Conservation (phyloP, 441 rosid genomes). For the Erodium chrysanthum region DNA sequence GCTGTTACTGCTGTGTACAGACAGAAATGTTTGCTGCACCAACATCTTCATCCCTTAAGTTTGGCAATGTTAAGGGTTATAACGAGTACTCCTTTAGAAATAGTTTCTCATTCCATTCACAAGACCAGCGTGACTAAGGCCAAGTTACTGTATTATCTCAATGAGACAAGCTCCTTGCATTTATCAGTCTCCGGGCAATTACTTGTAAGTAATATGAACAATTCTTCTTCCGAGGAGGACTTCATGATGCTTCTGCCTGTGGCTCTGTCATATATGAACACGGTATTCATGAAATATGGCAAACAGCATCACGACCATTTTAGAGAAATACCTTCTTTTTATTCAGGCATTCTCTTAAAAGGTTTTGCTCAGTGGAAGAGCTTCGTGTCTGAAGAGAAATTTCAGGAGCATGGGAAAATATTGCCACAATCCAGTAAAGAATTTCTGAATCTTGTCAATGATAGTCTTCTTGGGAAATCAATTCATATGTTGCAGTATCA, state of each 20-base stretch:
- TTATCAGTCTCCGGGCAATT: conserved; percentile 51
- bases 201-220: conserved; percentile 30
- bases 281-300: conserved; percentile 34
- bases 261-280: conserved; percentile 45
- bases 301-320: conserved; percentile 34
- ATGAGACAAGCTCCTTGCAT: conserved; percentile 69
- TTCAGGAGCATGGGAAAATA: conserved; percentile 47
- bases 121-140: conserved; percentile 45
- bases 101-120: conserved; percentile 49
- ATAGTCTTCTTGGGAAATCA: conserved; percentile 69
- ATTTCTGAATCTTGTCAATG: conserved; percentile 42
- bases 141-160: conserved; percentile 50
- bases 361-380: conserved; percentile 52
- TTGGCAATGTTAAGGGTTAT: conserved; percentile 43
- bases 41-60: conserved; percentile 49
- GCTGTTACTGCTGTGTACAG: conserved; percentile 39
- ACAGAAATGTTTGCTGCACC: conserved; percentile 29
- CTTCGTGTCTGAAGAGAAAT: conserved; percentile 45
- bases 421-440: conserved; percentile 43
- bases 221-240: conserved; percentile 45
- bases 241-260: conserved; percentile 65
- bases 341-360: conserved; percentile 43
- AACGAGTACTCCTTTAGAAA: conserved; percentile 47
- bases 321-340: conserved; percentile 39
- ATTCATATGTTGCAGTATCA: conserved; percentile 50